Evolutionary conservation across 106 monocot genomes (phyloP).

Genomic region (Platanthera guangdongensis): DNA sequence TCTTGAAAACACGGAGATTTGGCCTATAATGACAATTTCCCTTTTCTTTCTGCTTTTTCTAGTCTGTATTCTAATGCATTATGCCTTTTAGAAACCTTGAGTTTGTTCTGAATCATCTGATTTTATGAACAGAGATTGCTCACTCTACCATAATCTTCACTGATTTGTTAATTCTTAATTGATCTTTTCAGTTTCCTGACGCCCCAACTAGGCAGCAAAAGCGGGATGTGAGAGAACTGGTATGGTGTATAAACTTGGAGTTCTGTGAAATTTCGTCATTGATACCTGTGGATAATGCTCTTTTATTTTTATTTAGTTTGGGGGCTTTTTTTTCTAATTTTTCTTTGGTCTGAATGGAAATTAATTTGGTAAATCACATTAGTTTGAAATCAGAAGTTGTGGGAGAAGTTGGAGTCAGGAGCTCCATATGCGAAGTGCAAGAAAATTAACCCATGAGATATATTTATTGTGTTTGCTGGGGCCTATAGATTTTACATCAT

Average conservation of each 20-base stretch:
- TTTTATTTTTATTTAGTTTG: neutral
- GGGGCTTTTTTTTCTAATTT: neutral
- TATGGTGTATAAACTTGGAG: constrained; percentile 19
- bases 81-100: neutral
- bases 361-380: no score
- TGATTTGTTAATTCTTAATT: neutral
- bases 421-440: no score
- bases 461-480: neutral
- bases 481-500: neutral
- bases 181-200: constrained; percentile 61
- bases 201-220: constrained; percentile 83
- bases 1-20: no score
- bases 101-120: neutral
- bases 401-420: no score
- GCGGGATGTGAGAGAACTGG: constrained; percentile 82
- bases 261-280: neutral
- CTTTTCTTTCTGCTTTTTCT: neutral
- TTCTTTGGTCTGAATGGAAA: neutral
- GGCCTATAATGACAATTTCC: no score
- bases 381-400: no score
- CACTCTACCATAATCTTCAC: neutral
- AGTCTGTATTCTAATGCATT: neutral
- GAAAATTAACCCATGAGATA: neutral
- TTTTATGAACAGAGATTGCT: neutral
- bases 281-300: neutral